These are phyloP conservation scores for Fomitopsis schrenkii DNA, from an alignment of 1,284 basidiomycete genomes.

Conservation along the genomic window DNA sequence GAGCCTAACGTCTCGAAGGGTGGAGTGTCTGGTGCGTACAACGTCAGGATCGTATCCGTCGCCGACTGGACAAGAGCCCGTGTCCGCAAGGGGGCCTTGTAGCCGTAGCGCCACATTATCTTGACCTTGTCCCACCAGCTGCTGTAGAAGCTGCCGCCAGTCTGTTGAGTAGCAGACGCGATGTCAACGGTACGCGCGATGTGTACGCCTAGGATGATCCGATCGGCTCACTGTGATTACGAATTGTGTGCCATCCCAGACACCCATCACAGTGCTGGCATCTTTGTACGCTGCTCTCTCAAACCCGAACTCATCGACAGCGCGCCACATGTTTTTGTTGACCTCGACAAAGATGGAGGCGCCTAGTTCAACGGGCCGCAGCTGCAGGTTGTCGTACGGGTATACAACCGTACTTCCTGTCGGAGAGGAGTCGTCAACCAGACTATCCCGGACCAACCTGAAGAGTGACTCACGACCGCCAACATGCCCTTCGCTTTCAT, in stretches of 20 bases:
- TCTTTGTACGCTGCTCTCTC: conserved; percentile 47
- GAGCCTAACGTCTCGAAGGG: conserved; percentile 63
- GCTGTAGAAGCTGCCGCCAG: conserved; percentile 34
- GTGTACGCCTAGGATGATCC: background rate
- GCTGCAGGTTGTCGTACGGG: conserved; percentile 65
- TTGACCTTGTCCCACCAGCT: conserved; percentile 73
- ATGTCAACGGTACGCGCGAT: background rate
- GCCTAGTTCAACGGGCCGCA: conserved; percentile 76
- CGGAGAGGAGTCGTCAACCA: background rate
- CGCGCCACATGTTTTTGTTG: conserved; percentile 83
- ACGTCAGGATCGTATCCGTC: conserved; percentile 46
- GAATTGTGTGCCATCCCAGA: conserved; percentile 85
- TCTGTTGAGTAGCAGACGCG: conserved; percentile 10
- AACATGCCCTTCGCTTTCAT: conserved; percentile 70
- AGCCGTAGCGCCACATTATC: conserved; percentile 80
- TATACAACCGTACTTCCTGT: conserved; percentile 73
- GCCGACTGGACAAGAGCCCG: conserved; percentile 54
- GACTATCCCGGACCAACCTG: background rate
- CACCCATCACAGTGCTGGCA: conserved; percentile 49
- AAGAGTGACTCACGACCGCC: conserved; percentile 69
- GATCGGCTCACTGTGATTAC: conserved; percentile 52
- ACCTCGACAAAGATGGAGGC: conserved; percentile 84
- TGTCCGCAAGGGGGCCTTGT: conserved; percentile 57
- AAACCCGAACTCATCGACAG: conserved; percentile 77
- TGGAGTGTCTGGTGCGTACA: conserved; percentile 57